Conservation (phyloP, 768 basidiomycete species). For the Cytidiella melzeri region DNA sequence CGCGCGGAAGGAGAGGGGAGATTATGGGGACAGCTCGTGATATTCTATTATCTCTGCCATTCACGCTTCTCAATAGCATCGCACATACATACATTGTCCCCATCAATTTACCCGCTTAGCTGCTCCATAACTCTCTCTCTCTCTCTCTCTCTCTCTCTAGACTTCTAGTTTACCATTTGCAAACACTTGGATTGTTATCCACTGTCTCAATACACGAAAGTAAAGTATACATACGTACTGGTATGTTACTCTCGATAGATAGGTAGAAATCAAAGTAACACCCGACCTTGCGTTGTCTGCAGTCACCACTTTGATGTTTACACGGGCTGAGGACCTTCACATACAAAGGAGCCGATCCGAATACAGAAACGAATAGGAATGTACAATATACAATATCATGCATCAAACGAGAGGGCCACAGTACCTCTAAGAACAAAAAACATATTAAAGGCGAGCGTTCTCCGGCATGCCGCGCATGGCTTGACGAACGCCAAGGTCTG, state of each 20-base stretch:
- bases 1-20: constrained; percentile 15
- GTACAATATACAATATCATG: background rate
- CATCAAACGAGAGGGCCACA: background rate
- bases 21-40: background rate
- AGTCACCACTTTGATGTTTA: background rate
- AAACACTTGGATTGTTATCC: too few species aligned
- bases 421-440: background rate
- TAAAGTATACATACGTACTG: too few species aligned
- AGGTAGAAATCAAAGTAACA: too few species aligned
- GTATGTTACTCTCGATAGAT: too few species aligned
- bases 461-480: constrained; percentile 72
- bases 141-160: too few species aligned
- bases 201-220: too few species aligned
- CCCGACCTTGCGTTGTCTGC: too few species aligned
- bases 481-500: constrained; percentile 77
- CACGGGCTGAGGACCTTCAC: background rate
- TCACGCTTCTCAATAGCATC: too few species aligned
- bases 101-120: background rate
- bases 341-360: too few species aligned
- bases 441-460: constrained; percentile 48
- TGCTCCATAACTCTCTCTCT: too few species aligned
- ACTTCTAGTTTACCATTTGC: too few species aligned
- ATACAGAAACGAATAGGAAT: background rate
- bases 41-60: too few species aligned
- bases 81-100: background rate